Evolutionary conservation across 164 flowering plant genomes (phyloP).

Genomic region (Chloranthus sessilifolius): DNA sequence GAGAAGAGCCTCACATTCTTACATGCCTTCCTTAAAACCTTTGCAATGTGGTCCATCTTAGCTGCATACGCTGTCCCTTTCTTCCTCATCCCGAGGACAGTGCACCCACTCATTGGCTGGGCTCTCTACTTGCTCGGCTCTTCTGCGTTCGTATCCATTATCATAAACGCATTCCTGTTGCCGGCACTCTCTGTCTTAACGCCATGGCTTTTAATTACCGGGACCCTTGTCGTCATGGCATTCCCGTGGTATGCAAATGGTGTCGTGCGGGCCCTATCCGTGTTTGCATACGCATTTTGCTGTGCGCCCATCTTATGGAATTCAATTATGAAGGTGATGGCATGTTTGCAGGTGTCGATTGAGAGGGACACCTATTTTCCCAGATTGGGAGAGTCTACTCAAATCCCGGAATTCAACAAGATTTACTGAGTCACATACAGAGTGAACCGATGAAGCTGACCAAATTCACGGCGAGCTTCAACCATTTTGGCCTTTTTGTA

Average conservation of each 20-base stretch:
- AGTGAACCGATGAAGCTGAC: background rate
- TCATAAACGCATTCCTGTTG: conserved; percentile 51
- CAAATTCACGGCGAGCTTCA: no score
- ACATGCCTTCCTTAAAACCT: conserved; percentile 46
- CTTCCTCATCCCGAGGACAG: conserved; percentile 67
- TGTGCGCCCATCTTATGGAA: conserved; percentile 59
- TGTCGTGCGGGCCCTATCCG: conserved; percentile 55
- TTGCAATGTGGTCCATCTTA: conserved; percentile 62
- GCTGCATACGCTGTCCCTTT: conserved; percentile 65
- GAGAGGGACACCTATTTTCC: conserved; percentile 71
- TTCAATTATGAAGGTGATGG: conserved; percentile 43
- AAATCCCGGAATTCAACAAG: conserved; percentile 54
- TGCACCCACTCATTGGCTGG: conserved; percentile 93
- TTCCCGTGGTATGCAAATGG: conserved; percentile 83
- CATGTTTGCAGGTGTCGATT: conserved; percentile 48
- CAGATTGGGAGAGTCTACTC: conserved; percentile 45
- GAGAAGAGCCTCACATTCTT: conserved; percentile 47
- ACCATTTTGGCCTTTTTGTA: no score
- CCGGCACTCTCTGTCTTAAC: conserved; percentile 56
- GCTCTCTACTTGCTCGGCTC: conserved; percentile 66
- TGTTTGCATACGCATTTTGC: conserved; percentile 77
- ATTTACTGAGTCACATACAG: conserved; percentile 31
- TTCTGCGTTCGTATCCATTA: conserved; percentile 47
- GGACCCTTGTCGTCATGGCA: conserved; percentile 78
- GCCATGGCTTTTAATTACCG: conserved; percentile 61